Conservation (phyloP, 129 eudicot genomes). For the Lonicera japonica region DNA sequence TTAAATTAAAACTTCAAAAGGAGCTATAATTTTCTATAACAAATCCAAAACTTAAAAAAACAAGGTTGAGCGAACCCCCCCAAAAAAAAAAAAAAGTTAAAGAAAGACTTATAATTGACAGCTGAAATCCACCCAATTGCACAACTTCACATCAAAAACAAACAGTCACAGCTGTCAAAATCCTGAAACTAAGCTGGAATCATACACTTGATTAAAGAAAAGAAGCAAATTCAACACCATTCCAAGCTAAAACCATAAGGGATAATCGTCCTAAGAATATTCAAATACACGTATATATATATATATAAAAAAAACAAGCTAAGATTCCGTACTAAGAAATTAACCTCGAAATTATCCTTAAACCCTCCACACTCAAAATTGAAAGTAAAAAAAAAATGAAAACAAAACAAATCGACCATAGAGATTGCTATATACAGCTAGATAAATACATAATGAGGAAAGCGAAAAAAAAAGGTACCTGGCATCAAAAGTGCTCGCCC, state of each 20-base stretch:
- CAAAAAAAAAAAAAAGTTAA: neutral
- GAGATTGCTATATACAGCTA: no score
- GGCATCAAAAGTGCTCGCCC: slow-evolving; percentile 1
- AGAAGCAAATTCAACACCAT: neutral
- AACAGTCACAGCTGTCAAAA: slow-evolving; percentile 9
- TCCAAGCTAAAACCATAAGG: slow-evolving; percentile 7
- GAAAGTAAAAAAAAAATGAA: neutral
- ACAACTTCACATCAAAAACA: slow-evolving; percentile 5
- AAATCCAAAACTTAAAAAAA: neutral
- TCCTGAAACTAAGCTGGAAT: no score
- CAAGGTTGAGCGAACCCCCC: neutral
- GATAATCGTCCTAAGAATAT: neutral
- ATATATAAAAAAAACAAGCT: neutral
- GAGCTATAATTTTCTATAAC: no score
- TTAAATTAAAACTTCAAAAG: neutral
- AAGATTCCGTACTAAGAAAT: neutral
- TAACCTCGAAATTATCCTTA: neutral
- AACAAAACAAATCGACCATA: neutral
- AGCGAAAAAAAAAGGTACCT: neutral
- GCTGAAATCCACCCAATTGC: neutral
- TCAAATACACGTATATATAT: neutral
- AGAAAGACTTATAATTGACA: neutral
- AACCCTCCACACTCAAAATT: neutral
- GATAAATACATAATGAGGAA: no score
- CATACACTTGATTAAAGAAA: neutral